Evolutionary conservation across 169 alveolate genomes (phyloP), one percentile per base, ranked within the genome.

Genomic region (Plasmodium sp.): DNA sequence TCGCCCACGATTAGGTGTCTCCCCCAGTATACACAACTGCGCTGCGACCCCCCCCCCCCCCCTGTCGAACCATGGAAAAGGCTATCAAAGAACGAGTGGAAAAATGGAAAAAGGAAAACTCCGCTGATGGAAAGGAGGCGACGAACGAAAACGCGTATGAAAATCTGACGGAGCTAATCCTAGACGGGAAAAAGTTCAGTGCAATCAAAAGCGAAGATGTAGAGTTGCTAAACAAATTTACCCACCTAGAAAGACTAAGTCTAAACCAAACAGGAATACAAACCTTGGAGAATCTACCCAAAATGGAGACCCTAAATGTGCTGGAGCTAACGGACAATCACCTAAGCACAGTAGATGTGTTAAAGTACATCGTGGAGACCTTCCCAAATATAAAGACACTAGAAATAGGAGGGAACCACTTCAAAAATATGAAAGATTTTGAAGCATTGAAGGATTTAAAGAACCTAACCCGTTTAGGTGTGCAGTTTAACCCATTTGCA

Each of bases 401-500:
- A 56, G 98, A 97, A 79, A 95, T 98, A 79, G 99, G 99, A 16
- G 99, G 99, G 1, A 98, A 98, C 80, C 97, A 97, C 71, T 95
- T 97, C 96, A 97, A 97, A 84, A 94, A 93, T 77, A 95, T 96
- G 27, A 96, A 96, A 41, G 98, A 97, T 81, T 90, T 97, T 34
- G 93, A 96, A 83, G 97, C 85, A 27, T 84, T 80, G 82, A 83
- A 84, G 72, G 56, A 83, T 82, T 77, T 91, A 58, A 84, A 81
- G 74, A 79, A 71, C n/a, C 81, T 84, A 56, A 22, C 7, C 80
- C 79, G 93, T 12, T 84, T 98, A 95, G 98, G 99, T 7, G 96
- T 98, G 36, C 98, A 97, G 36, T 94, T 98, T 97, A 98, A 97
- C 95, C 99, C 99, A 3, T 93, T 98, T 83, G 97, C 99, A 34